These are phyloP conservation scores for Cercospora sp. DNA, from an alignment of 2,329 filamentous ascomycete species.

Conservation along the genomic window DNA sequence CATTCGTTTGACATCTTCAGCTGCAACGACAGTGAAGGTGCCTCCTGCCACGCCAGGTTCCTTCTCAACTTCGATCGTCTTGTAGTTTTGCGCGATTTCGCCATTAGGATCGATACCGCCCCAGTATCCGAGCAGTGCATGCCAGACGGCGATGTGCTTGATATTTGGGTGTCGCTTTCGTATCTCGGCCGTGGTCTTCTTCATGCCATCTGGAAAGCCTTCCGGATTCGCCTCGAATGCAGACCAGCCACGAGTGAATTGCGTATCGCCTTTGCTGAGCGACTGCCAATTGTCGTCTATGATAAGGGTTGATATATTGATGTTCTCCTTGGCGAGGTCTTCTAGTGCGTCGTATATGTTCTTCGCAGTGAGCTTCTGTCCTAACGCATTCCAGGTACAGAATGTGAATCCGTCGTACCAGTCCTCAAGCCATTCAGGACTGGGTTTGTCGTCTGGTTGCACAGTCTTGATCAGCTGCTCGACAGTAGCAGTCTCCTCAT, in stretches of 20 bases:
- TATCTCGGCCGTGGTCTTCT: slow-evolving; percentile 67
- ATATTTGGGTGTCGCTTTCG: slow-evolving; percentile 68
- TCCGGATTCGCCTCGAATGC: slow-evolving; percentile 81
- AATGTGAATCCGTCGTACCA: slow-evolving; percentile 83
- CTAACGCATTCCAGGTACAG: slow-evolving; percentile 95
- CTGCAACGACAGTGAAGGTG: slow-evolving; percentile 70
- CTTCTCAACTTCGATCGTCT: slow-evolving; percentile 63
- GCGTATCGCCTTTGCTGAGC: slow-evolving; percentile 58
- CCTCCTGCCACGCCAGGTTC: slow-evolving; percentile 60
- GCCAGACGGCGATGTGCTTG: slow-evolving; percentile 88
- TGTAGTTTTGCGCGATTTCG: slow-evolving; percentile 73
- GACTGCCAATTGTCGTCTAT: slow-evolving; percentile 98
- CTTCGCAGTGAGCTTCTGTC: slow-evolving; percentile 76
- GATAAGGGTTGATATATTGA: slow-evolving; percentile 80
- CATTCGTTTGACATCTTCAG: slow-evolving; percentile 71
- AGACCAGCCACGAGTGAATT: slow-evolving; percentile 63
- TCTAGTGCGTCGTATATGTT: slow-evolving; percentile 77
- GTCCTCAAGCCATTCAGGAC: slow-evolving; percentile 66
- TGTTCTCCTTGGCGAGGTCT: slow-evolving; percentile 66
- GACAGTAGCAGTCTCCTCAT: slow-evolving; percentile 38
- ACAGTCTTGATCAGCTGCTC: slow-evolving; percentile 43
- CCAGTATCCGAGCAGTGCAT: slow-evolving; percentile 87
- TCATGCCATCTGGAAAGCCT: slow-evolving; percentile 78
- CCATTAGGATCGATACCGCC: slow-evolving; percentile 78
- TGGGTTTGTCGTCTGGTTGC: slow-evolving; percentile 50